These are phyloP conservation scores for Dryadomyces sulphureus DNA, from an alignment of 2,329 filamentous ascomycete species.

Conservation along the genomic window DNA sequence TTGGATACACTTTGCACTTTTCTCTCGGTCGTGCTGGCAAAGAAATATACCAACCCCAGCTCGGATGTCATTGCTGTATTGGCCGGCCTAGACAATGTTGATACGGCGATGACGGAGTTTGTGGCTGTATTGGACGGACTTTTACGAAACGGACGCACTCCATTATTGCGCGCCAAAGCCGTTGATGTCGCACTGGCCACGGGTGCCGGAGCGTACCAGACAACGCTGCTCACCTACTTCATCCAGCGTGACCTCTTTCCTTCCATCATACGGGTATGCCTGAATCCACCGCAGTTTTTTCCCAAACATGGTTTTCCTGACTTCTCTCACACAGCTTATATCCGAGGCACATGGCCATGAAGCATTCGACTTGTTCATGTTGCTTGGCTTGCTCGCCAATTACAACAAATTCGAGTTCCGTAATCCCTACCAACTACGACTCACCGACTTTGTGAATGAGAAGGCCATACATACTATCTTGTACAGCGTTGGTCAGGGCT, in stretches of 20 bases:
- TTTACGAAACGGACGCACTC: slow-evolving; percentile 57
- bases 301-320: too few species aligned
- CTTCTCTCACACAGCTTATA: slow-evolving; percentile 41
- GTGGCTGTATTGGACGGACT: slow-evolving; percentile 69
- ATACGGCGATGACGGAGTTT: slow-evolving; percentile 77
- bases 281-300: too few species aligned
- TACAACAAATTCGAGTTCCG: slow-evolving; percentile 99
- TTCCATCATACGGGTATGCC: slow-evolving; percentile 71
- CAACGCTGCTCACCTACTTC: slow-evolving; percentile 85
- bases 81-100: slow-evolving; percentile 77
- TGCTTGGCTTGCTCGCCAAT: slow-evolving; percentile 80
- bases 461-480: slow-evolving; percentile 71
- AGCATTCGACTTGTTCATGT: slow-evolving; percentile 60
- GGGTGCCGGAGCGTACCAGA: slow-evolving; percentile 89
- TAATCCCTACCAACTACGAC: slow-evolving; percentile 82
- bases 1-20: slow-evolving; percentile 76
- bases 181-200: slow-evolving; percentile 70
- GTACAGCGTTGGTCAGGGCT: slow-evolving; percentile 58
- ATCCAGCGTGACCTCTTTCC: slow-evolving; percentile 91
- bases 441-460: slow-evolving; percentile 95
- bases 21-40: slow-evolving; percentile 65
- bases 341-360: slow-evolving; percentile 58
- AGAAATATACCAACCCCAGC: slow-evolving; percentile 88
- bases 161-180: slow-evolving; percentile 63
- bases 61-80: slow-evolving; percentile 87